A percentile compares a stretch with the other conserved stretches of the same genome.
Conservation (phyloP, 179 eudicot genomes). For the Silene coronaria region DNA sequence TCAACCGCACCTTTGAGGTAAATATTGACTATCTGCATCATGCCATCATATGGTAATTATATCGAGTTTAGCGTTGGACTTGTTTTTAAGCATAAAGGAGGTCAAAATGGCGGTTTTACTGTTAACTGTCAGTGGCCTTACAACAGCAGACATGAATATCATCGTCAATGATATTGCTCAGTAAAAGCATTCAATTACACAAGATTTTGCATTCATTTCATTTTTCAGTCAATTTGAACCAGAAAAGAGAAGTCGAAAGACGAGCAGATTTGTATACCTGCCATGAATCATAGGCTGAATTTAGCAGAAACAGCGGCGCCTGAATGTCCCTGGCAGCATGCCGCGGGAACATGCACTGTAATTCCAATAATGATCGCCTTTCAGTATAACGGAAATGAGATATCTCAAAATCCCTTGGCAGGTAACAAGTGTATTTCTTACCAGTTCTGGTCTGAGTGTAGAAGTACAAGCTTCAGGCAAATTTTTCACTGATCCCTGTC, state of each 20-base stretch:
- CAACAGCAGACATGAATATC: no score
- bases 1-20: slow-evolving; percentile 38
- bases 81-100: neutral
- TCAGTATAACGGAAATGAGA: neutral
- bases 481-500: slow-evolving; percentile 54
- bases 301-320: slow-evolving; percentile 65
- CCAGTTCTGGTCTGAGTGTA: slow-evolving; percentile 50
- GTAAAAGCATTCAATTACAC: no score
- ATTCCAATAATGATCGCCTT: neutral
- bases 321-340: slow-evolving; percentile 43
- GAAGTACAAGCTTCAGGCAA: slow-evolving; percentile 64
- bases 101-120: neutral
- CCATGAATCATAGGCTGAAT: slow-evolving; percentile 86
- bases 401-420: neutral
- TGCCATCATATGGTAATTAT: neutral
- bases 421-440: slow-evolving; percentile 22
- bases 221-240: no score
- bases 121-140: no score
- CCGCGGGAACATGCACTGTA: slow-evolving; percentile 77
- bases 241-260: neutral
- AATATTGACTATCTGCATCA: slow-evolving; percentile 32
- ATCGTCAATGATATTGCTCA: no score
- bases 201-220: no score
- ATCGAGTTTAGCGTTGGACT: neutral
- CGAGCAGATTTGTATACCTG: slow-evolving; percentile 38